Conservation (phyloP, 164 flowering plant genomes). For the Nelumbo lutea region DNA sequence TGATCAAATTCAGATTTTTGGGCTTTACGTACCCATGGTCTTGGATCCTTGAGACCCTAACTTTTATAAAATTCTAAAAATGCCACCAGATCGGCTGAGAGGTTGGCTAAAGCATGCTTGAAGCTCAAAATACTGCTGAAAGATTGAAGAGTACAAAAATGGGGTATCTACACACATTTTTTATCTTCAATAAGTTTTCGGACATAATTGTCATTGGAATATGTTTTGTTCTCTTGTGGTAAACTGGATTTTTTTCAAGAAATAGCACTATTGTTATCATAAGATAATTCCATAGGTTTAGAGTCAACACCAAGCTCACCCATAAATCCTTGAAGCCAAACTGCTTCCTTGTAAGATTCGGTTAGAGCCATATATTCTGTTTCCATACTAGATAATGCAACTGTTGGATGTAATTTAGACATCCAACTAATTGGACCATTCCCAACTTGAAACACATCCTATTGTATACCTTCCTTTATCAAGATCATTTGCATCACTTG, state of each 20-base stretch:
- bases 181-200: background rate
- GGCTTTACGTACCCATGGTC: too few relatives aligned
- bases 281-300: background rate
- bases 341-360: background rate
- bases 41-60: too few relatives aligned
- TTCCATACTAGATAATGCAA: background rate
- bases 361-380: too few relatives aligned
- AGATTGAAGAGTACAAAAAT: too few relatives aligned
- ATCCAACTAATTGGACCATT: background rate
- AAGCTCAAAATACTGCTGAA: too few relatives aligned
- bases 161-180: too few relatives aligned
- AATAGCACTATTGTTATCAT: background rate
- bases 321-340: constrained; percentile 5
- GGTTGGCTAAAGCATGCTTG: too few relatives aligned
- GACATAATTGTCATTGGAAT: background rate
- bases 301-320: background rate
- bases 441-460: too few relatives aligned
- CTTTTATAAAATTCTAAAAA: too few relatives aligned
- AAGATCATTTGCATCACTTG: too few relatives aligned
- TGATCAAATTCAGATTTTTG: too few relatives aligned
- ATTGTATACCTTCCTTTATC: background rate
- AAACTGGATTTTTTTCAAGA: background rate
- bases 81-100: too few relatives aligned
- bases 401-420: background rate
- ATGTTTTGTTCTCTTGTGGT: background rate